These are phyloP conservation scores for Fusarium multiceps DNA, from an alignment of 2,329 filamentous ascomycete species.

Conservation along the genomic window DNA sequence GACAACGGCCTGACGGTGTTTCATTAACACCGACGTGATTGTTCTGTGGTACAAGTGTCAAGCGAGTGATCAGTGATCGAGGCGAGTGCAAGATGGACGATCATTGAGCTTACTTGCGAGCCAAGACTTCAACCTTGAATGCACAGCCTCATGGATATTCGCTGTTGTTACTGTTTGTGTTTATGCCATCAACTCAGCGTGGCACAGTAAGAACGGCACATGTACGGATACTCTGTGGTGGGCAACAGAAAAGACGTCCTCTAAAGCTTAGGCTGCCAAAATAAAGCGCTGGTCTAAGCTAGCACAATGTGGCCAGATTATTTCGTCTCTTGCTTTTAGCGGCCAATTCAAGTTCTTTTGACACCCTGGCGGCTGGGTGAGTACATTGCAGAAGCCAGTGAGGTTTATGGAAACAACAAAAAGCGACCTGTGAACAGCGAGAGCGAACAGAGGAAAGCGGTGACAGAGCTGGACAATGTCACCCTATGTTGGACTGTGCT, in stretches of 20 bases:
- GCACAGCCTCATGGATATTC: constrained; percentile 29
- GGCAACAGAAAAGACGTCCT: too few species aligned
- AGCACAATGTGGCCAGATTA: too few species aligned
- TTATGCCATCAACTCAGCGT: constrained; percentile 11
- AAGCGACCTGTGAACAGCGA: neutral
- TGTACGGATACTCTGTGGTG: too few species aligned
- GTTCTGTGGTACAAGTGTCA: constrained; percentile 3
- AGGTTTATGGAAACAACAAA: neutral
- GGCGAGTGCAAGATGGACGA: constrained; percentile 16
- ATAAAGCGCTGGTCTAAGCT: too few species aligned
- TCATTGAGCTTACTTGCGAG: constrained; percentile 32
- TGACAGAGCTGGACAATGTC: neutral
- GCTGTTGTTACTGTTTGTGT: constrained; percentile 24
- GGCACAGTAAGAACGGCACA: constrained; percentile 20
- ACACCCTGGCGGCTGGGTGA: too few species aligned
- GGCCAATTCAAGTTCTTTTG: too few species aligned
- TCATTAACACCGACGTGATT: constrained; percentile 18
- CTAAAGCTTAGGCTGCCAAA: too few species aligned
- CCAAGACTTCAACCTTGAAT: constrained; percentile 32
- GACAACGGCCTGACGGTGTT: constrained; percentile 21
- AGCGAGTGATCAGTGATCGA: neutral
- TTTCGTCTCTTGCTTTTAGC: too few species aligned
- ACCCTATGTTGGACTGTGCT: constrained; percentile 24
- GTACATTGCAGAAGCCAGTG: too few species aligned
- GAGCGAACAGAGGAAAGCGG: constrained; percentile 1